Conservation (phyloP, 768 basidiomycete genomes). For the Panaeolus papilionaceus region DNA sequence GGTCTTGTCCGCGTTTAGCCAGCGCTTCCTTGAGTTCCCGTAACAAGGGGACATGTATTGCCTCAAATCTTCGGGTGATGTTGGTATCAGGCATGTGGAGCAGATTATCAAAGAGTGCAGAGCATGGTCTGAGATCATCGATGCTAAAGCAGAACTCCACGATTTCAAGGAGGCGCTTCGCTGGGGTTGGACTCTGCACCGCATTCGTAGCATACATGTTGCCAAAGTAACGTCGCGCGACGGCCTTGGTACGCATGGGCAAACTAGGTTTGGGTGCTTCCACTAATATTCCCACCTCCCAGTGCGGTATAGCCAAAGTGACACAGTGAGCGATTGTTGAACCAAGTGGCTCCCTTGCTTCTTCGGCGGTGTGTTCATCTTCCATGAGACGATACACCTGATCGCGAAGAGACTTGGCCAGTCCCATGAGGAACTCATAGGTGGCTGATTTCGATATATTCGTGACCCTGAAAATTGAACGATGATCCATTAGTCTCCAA, state of each 20-base stretch:
- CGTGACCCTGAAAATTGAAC: not conserved
- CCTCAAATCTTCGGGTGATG: too few species aligned
- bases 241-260: too few species aligned
- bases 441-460: not conserved
- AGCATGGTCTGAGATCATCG: too few species aligned
- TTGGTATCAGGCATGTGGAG: too few species aligned
- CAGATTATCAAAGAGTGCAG: too few species aligned
- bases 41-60: too few species aligned
- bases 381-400: not conserved
- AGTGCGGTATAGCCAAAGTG: not conserved
- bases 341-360: not conserved
- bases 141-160: too few species aligned
- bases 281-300: not conserved
- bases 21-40: too few species aligned
- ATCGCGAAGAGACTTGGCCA: not conserved
- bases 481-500: not conserved
- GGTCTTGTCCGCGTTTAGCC: too few species aligned
- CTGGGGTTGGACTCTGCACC: not conserved
- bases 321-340: not conserved
- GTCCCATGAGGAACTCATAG: not conserved
- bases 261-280: too few species aligned
- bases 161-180: not conserved
- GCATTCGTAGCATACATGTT: not conserved
- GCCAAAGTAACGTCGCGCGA: not conserved
- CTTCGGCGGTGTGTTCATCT: not conserved